Base-by-base conservation (phyloP, 1,284 basidiomycete species). In the Cutaneotrichosporon sp. region DNA sequence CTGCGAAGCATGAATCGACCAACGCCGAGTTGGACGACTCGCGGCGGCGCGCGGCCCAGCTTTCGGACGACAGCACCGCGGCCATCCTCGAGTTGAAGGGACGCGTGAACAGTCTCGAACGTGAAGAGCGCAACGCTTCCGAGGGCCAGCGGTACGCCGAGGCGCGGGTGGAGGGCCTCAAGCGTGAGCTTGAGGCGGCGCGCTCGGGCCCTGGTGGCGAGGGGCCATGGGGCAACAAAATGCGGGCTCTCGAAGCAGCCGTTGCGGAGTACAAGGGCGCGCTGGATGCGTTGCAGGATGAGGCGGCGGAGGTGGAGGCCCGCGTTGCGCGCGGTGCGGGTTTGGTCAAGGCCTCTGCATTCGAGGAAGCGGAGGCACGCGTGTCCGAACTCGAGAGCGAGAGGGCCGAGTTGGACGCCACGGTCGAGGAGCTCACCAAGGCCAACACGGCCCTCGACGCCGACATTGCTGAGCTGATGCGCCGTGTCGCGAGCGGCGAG, bases 401-500 rank as follows among this genome's bases (percentile, higher is more conserved):
- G 40, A 51, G 36, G 21, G 59, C 50, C 30, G 58, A 56, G n/a
- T 49, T 67, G 32, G 47, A 61, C 14, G 26, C 67, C 1, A 73
- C 75, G 36, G 73, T 78, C 40, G 50, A 70, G 50, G 70, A 78
- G 55, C 69, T 82, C 42, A 78, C 81, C 21, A 72, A 76, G 18
- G 82, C 83, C 53, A 74, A 82, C 58, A 79, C 78, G 8, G 71
- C 76, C 1, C 73, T 84, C 18, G 79, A 80, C n/a, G 72, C 72
- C 5, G 82, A 84, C 67, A 79, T 84, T 61, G 81, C 79, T 51
- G 75, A 76, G 47, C 76, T 85, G 5, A 82, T 82, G 73, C 72
- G 72, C 10, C 78, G 82, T 9, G 80, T 83, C 13, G 80, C 77
- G 13, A 78, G 82, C 1, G 85, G 85, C 46, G 84, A 85, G 64